A percentile compares a stretch with the other conserved stretches of the same genome.
phyloP scores from a whole-genome alignment of 257 asterid genomes.

The Ehretia macrophylla region DNA sequence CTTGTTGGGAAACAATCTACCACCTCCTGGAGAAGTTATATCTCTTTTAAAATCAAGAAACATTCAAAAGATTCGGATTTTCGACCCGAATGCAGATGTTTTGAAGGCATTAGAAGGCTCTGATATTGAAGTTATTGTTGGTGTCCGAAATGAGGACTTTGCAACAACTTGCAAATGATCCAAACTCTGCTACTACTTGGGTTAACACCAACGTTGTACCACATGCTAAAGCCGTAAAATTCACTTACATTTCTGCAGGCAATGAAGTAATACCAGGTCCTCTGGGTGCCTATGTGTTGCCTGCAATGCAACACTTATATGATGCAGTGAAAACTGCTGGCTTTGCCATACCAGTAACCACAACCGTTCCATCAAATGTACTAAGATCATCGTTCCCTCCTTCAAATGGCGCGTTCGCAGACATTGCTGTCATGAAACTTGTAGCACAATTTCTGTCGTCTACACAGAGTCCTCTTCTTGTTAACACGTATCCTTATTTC shows the following conservation, averaged over 20 bases:
- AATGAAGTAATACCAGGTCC: constrained; percentile 43
- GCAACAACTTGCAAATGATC: constrained; percentile 17
- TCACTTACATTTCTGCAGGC: constrained; percentile 32
- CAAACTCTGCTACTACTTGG: constrained; percentile 30
- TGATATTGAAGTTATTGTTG: constrained; percentile 24
- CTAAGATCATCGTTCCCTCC: constrained; percentile 38
- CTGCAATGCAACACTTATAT: constrained; percentile 34
- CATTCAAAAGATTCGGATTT: constrained; percentile 22
- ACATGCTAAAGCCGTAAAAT: neutral
- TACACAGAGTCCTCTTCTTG: constrained; percentile 23
- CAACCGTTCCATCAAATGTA: constrained; percentile 20
- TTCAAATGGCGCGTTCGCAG: constrained; percentile 18
- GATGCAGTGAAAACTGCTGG: constrained; percentile 14
- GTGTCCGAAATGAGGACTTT: constrained; percentile 30
- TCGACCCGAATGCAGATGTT: constrained; percentile 24
- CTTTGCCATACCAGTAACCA: constrained; percentile 23
- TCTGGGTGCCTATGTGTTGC: constrained; percentile 17
- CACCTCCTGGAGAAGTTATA: constrained; percentile 19
- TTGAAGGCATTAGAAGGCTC: constrained; percentile 29
- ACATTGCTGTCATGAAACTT: neutral
- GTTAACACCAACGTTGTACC: constrained; percentile 26
- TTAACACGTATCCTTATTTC: constrained; percentile 38
- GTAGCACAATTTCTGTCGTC: constrained; percentile 16
- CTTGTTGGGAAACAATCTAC: constrained; percentile 33
- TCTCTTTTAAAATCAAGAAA: constrained; percentile 14